These are phyloP conservation scores for Debaryomycetaceae sp. DNA, from an alignment of 1,139 yeast genomes.

Conservation along the genomic window DNA sequence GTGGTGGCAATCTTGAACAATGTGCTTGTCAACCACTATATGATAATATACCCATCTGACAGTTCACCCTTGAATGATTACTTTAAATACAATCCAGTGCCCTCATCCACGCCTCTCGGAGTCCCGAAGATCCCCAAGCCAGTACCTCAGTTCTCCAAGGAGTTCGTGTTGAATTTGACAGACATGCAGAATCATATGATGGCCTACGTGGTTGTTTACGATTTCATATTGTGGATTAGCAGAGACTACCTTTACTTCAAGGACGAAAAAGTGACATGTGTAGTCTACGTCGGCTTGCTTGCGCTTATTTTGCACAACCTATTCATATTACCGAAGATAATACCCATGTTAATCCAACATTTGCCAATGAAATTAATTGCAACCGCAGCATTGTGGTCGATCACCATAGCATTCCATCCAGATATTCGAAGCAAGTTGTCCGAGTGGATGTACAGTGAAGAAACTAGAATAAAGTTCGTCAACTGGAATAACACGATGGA, in stretches of 20 bases:
- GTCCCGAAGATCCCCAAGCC: slow-evolving; percentile 61
- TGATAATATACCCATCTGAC: slow-evolving; percentile 42
- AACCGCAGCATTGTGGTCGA: slow-evolving; percentile 50
- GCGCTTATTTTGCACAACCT: slow-evolving; percentile 26
- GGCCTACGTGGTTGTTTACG: slow-evolving; percentile 64
- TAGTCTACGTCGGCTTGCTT: slow-evolving; percentile 39
- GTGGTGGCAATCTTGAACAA: slow-evolving; percentile 50
- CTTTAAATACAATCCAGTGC: slow-evolving; percentile 45
- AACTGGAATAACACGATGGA: slow-evolving; percentile 48
- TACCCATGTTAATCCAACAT: slow-evolving; percentile 23
- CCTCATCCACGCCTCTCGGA: slow-evolving; percentile 53
- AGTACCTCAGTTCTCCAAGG: slow-evolving; percentile 75
- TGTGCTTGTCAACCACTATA: slow-evolving; percentile 69
- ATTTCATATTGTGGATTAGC: slow-evolving; percentile 48
- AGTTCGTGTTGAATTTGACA: slow-evolving; percentile 73
- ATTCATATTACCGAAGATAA: slow-evolving; percentile 28
- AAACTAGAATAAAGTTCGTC: slow-evolving; percentile 51
- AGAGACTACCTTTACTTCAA: slow-evolving; percentile 61
- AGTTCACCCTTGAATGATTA: slow-evolving; percentile 17
- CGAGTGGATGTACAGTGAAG: slow-evolving; percentile 52
- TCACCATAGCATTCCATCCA: slow-evolving; percentile 54
- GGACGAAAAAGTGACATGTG: slow-evolving; percentile 61
- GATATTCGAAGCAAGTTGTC: slow-evolving; percentile 41
- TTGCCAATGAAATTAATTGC: slow-evolving; percentile 31
- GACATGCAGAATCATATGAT: slow-evolving; percentile 84